Conservation (phyloP, 2,329 filamentous ascomycete species). For the Cercospora sesami region DNA sequence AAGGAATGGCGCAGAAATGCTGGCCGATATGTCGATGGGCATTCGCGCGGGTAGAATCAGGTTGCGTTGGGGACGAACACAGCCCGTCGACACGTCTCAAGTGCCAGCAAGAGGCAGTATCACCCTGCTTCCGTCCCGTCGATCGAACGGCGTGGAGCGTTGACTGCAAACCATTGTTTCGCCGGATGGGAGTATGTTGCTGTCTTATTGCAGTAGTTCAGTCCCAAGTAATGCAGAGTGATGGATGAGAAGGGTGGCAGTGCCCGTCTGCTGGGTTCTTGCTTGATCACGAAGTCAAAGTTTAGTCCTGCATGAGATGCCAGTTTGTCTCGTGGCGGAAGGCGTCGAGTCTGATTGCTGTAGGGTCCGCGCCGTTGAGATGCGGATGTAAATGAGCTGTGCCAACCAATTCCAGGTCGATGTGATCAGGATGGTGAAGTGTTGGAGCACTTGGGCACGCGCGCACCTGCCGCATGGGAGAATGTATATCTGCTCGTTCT, state of each 20-base stretch:
- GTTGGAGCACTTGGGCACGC: constrained; percentile 2
- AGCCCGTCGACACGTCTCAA: not conserved
- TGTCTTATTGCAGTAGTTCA: not conserved
- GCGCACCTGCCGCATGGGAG: not conserved
- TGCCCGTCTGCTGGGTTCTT: not conserved
- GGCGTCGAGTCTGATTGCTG: not conserved
- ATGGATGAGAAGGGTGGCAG: not conserved
- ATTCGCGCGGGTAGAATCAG: not conserved
- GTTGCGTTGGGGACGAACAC: not conserved
- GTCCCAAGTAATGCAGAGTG: not conserved
- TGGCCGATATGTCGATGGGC: not conserved
- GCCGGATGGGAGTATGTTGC: not conserved
- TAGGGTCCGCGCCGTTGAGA: not conserved
- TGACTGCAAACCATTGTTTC: not conserved
- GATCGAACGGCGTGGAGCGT: not conserved
- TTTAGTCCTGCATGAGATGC: not conserved
- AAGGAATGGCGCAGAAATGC: not conserved
- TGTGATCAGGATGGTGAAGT: not conserved
- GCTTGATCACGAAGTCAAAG: not conserved
- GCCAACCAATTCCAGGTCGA: not conserved
- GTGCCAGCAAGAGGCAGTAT: not conserved
- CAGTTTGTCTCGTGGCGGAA: not conserved
- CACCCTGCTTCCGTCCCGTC: not conserved
- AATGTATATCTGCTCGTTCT: not conserved
- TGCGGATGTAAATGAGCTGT: not conserved